Conservation (phyloP, 2,329 filamentous ascomycete genomes). For the Zymoseptoria passerinii region DNA sequence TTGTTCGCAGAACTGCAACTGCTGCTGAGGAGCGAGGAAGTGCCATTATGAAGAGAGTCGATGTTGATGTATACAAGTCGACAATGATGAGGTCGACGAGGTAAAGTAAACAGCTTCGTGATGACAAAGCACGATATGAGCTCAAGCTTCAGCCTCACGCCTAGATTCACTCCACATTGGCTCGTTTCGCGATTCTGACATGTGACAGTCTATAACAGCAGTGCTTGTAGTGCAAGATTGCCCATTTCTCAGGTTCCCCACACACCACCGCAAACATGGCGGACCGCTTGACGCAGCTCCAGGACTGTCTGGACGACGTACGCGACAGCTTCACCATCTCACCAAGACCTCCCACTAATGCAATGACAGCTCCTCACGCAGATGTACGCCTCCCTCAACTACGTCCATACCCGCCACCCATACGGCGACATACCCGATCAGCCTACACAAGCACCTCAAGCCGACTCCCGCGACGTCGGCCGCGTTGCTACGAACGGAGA, state of each 20-base stretch:
- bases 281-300: constrained; percentile 72
- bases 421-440: constrained; percentile 37
- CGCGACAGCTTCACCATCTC: not conserved
- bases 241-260: too few species aligned
- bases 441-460: constrained; percentile 28
- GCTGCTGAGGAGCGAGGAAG: constrained; percentile 17
- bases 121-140: not conserved
- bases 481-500: constrained; percentile 15
- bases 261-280: constrained; percentile 13
- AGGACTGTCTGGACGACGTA: constrained; percentile 78
- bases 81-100: not conserved
- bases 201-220: not conserved
- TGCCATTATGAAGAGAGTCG: constrained; percentile 12
- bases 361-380: constrained; percentile 37
- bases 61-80: not conserved
- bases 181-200: not conserved
- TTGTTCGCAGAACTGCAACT: constrained; percentile 10
- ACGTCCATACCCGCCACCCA: constrained; percentile 37
- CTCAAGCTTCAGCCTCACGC: not conserved
- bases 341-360: constrained; percentile 6
- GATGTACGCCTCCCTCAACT: constrained; percentile 40
- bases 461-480: constrained; percentile 7
- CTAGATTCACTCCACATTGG: not conserved
- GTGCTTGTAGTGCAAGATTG: not conserved
- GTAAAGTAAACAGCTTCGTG: not conserved